Conservation (phyloP, 192 early-diverging fungal genomes). For the Rhizophagus prolifer region DNA sequence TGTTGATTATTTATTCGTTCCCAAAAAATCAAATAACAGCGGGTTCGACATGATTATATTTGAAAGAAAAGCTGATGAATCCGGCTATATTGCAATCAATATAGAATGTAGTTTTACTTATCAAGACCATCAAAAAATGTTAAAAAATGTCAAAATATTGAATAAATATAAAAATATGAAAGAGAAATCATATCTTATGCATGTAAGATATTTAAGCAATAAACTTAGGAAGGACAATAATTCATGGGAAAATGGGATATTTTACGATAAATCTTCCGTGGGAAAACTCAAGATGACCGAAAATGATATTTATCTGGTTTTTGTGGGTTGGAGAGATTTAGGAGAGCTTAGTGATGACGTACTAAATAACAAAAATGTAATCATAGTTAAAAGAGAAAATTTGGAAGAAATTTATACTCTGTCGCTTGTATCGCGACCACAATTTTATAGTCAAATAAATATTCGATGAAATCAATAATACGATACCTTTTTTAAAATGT, state of each 20-base stretch:
- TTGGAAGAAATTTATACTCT: conserved; percentile 6
- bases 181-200: conserved; percentile 12
- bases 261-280: not conserved
- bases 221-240: not conserved
- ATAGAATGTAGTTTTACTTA: conserved; percentile 5
- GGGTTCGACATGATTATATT: conserved; percentile 9
- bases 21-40: too few species aligned
- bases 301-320: conserved; percentile 3
- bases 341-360: not conserved
- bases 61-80: conserved; percentile 9
- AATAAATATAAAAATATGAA: conserved; percentile 14
- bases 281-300: conserved; percentile 12
- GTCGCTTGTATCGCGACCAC: conserved; percentile 15
- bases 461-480: not conserved
- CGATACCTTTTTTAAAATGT: too few species aligned
- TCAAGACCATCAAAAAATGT: not conserved
- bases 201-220: not conserved
- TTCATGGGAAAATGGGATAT: too few species aligned
- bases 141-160: not conserved
- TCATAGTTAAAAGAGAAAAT: conserved; percentile 15
- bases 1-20: too few species aligned
- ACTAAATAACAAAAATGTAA: conserved; percentile 14
- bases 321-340: conserved; percentile 4
- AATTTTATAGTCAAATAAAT: not conserved
- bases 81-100: conserved; percentile 16